Evolutionary conservation across 495 filamentous ascomycete genomes (phyloP), one percentile per base, ranked within the genome.

Genomic region (Acidiella bohemica): DNA sequence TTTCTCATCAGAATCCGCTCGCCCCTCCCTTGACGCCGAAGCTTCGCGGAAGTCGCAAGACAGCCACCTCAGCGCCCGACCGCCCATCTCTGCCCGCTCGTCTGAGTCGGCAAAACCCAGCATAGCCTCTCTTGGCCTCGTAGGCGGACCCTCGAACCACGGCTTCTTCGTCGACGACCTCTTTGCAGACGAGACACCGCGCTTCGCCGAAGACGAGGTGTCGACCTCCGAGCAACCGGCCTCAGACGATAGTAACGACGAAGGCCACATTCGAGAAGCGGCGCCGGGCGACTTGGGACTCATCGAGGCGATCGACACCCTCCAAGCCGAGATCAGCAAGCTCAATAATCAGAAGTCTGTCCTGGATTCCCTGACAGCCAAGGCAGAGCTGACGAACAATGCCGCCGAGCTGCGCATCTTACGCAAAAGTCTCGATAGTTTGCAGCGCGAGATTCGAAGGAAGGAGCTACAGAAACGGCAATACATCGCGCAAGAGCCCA

Each of bases 391-490:
- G 23, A 96, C 92, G 2, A 96, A 96, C 58, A 96, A 96, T 57
- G 80, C 78, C 1, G 82, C 87, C 16, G 92, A 99, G 58, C 57
- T 99, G 37, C 69, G 90, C 41, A 96, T 99, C 28, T 58, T 99
- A 23, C 75, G 81, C 25, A 99, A 99, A 57, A 94, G 87, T 3
- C 93, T 88, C 55, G 76, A 82, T 12, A 95, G 88, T 56, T 67
- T 99, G 42, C 78, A 93, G 52, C 71, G 88, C 29, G 92, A 99
- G 56, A 84, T 94, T 26, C 72, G 83, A 27, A 75, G 90, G 21
- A 96, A 96, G 57, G 90, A 95, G 61, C 69, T 99, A 53, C 92
- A 99, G 60, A 70, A 85, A 28, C 87, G 94, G 60, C 92, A 96
- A 57, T 99, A 96, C 51, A 84, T 92, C 47, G 77, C 95, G 27